Base-by-base conservation (phyloP, 768 basidiomycete genomes). In the Trametes cubensis region DNA sequence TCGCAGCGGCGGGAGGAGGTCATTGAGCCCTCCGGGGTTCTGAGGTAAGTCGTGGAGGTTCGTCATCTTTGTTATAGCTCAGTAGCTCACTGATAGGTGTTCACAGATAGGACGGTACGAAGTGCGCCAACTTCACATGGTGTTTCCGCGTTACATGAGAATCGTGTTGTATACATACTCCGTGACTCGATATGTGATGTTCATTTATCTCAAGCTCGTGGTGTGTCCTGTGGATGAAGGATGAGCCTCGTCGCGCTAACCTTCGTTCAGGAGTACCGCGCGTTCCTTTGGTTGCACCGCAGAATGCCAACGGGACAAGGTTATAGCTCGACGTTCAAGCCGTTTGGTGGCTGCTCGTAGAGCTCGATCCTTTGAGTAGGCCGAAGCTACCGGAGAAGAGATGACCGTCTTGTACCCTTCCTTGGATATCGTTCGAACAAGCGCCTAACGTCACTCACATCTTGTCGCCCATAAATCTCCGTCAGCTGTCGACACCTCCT, bases 401-500 rank as follows among this genome's bases (percentile, higher is more conserved):
- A n/a, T n/a, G n/a, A n/a, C n/a, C n/a, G n/a, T n/a, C n/a, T n/a
- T n/a, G n/a, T n/a, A n/a, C n/a, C n/a, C n/a, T n/a, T n/a, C n/a
- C n/a, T n/a, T n/a, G n/a, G n/a, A n/a, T n/a, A n/a, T n/a, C n/a
- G n/a, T n/a, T n/a, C n/a, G n/a, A n/a, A n/a, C n/a, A n/a, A n/a
- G n/a, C n/a, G n/a, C n/a, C n/a, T n/a, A 15, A 6, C 47, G 48
- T 30, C 26, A 20, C 69, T 44, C 67, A 76, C 76, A 81, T 76
- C 55, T 67, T 74, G 65, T 81, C 77, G 42, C 81, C 81, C n/a
- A n/a, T n/a, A n/a, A n/a, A n/a, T 25, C 73, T 72, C 42, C 63
- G 65, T 49, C 76, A 75, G 15, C 65, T 50, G 6, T 13, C 20
- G 15, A 60, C 50, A 8, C 48, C 48, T 18, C n/a, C 17, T 17